A percentile compares a stretch with the other conserved stretches of the same genome.
These are phyloP conservation scores for Parafenestella ontariensis DNA, from an alignment of 2,329 filamentous ascomycete species.

Conservation along the genomic window DNA sequence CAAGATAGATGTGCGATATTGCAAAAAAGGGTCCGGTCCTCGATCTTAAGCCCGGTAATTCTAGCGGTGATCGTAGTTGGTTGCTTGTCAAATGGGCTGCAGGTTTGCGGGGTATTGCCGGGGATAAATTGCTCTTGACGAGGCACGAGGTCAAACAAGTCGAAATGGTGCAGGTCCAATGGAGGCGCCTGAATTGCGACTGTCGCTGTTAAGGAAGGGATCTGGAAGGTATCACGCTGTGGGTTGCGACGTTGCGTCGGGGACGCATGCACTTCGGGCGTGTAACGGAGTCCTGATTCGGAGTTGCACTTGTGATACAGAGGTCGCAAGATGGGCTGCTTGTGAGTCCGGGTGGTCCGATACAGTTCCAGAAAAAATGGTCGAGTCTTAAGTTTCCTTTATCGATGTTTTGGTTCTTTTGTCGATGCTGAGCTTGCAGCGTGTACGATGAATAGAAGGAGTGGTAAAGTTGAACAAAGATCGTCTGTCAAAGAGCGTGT, in stretches of 20 bases:
- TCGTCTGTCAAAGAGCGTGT: conserved; percentile 49
- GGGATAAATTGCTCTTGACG: conserved; percentile 43
- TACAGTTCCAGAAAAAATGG: conserved; percentile 11
- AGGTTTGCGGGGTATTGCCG: conserved; percentile 44
- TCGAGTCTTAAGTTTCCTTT: conserved; percentile 18
- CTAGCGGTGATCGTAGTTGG: conserved; percentile 30
- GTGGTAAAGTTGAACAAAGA: conserved; percentile 23
- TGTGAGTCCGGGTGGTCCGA: conserved; percentile 15
- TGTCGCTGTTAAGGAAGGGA: conserved; percentile 32
- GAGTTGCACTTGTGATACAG: conserved; percentile 38
- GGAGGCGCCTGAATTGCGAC: conserved; percentile 21
- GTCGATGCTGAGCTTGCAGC: conserved; percentile 41
- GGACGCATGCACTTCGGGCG: conserved; percentile 34
- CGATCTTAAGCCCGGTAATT: conserved; percentile 41
- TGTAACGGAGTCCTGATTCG: conserved; percentile 33
- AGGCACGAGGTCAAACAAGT: conserved; percentile 30
- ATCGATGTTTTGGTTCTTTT: conserved; percentile 24
- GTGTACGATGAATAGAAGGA: conserved; percentile 16
- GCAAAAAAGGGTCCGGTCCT: conserved; percentile 31
- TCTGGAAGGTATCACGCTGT: conserved; percentile 31
- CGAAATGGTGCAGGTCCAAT: conserved; percentile 22
- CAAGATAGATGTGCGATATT: conserved; percentile 34
- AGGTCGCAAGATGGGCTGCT: conserved; percentile 22
- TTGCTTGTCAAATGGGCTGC: conserved; percentile 32
- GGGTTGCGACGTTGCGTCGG: conserved; percentile 27